Conservation (phyloP, 306 rosid species). For the Quercus gilva region DNA sequence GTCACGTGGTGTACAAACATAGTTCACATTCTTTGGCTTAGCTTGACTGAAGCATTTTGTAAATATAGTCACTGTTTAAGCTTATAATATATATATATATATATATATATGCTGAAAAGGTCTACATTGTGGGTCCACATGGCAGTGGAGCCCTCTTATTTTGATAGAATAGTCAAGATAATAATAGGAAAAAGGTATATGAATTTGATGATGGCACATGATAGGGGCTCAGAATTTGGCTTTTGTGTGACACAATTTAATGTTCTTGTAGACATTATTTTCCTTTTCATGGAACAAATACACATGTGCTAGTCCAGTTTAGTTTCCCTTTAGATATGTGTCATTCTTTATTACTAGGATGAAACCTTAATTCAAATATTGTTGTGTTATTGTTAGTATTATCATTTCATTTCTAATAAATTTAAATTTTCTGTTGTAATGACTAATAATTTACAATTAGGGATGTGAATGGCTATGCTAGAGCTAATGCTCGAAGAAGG, state of each 20-base stretch:
- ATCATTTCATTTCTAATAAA: not conserved
- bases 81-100: no score
- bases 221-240: conserved; percentile 24
- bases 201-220: conserved; percentile 30
- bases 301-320: not conserved
- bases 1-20: no score
- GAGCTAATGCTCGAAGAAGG: conserved; percentile 70
- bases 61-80: no score
- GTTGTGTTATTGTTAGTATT: conserved; percentile 5
- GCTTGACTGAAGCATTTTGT: no score
- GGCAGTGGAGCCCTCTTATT: not conserved
- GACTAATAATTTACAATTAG: conserved; percentile 33
- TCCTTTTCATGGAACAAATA: not conserved
- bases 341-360: conserved; percentile 1
- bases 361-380: not conserved
- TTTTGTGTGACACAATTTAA: not conserved
- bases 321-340: conserved; percentile 4
- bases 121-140: not conserved
- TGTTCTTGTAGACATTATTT: not conserved
- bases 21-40: no score
- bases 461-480: conserved; percentile 62
- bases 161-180: not conserved
- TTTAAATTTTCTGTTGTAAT: conserved; percentile 3
- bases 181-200: conserved; percentile 1
- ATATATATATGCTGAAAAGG: no score